phyloP scores from a whole-genome alignment of 2,329 filamentous ascomycete genomes.

The Talaromyces albobiverticillius region DNA sequence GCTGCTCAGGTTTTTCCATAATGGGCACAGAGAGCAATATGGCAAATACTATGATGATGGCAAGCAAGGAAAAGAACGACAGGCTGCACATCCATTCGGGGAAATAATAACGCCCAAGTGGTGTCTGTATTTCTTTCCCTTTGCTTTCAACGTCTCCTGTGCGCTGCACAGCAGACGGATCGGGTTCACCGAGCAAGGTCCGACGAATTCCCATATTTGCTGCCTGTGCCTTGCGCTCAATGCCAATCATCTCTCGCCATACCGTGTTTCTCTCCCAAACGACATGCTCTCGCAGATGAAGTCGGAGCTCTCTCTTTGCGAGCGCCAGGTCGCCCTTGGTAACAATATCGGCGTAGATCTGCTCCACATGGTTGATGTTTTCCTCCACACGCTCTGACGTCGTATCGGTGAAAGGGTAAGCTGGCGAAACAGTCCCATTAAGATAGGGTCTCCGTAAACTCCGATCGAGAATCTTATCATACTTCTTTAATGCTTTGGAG shows the following conservation, averaged over 20 bases:
- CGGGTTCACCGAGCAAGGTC: slow-evolving; percentile 74
- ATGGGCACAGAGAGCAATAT: slow-evolving; percentile 73
- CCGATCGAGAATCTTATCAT: slow-evolving; percentile 90
- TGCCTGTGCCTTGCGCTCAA: slow-evolving; percentile 91
- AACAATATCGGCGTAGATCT: slow-evolving; percentile 75
- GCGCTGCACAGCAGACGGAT: slow-evolving; percentile 65
- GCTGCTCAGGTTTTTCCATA: slow-evolving; percentile 83
- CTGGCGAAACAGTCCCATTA: slow-evolving; percentile 67
- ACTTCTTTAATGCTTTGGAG: slow-evolving; percentile 95
- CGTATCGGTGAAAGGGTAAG: slow-evolving; percentile 74
- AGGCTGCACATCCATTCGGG: slow-evolving; percentile 82
- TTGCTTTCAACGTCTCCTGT: slow-evolving; percentile 77
- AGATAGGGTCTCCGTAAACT: slow-evolving; percentile 77
- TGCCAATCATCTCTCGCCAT: slow-evolving; percentile 98
- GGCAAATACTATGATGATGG: slow-evolving; percentile 70
- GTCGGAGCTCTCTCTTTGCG: slow-evolving; percentile 79
- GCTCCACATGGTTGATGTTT: slow-evolving; percentile 71
- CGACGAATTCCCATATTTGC: slow-evolving; percentile 79
- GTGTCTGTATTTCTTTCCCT: slow-evolving; percentile 71
- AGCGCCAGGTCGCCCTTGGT: slow-evolving; percentile 74
- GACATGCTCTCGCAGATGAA: slow-evolving; percentile 92
- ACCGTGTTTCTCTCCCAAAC: slow-evolving; percentile 99
- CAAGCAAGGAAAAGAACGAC: slow-evolving; percentile 73
- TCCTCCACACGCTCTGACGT: slow-evolving; percentile 70
- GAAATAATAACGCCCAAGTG: slow-evolving; percentile 70